Conservation (phyloP, 2,329 filamentous ascomycete genomes). For the Fonsecaea erecta region DNA sequence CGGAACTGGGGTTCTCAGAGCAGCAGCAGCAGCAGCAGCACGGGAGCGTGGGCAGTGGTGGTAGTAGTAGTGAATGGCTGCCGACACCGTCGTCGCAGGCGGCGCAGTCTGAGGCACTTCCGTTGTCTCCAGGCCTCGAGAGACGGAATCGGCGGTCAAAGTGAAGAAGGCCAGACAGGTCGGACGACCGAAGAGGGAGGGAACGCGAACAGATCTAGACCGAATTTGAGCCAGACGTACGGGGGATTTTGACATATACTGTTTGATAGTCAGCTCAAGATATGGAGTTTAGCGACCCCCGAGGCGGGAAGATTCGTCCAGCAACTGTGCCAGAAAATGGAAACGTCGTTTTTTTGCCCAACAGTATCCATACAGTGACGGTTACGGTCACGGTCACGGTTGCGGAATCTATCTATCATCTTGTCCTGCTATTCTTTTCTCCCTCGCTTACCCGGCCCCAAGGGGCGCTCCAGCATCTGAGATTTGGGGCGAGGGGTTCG, state of each 20-base stretch:
- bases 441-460: too few species aligned
- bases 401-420: too few species aligned
- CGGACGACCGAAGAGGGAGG: neutral
- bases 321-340: too few species aligned
- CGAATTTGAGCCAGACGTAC: neutral
- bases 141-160: neutral
- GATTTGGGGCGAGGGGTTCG: too few species aligned
- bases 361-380: too few species aligned
- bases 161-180: neutral
- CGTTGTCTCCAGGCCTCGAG: neutral
- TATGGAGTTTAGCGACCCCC: too few species aligned
- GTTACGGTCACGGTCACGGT: too few species aligned
- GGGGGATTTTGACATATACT: neutral
- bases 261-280: too few species aligned
- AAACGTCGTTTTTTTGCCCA: too few species aligned
- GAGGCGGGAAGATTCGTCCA: too few species aligned
- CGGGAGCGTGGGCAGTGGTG: neutral
- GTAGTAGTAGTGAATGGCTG: neutral
- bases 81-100: neutral
- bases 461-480: too few species aligned
- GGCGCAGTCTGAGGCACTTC: neutral
- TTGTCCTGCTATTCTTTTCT: too few species aligned
- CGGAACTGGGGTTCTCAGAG: conserved; percentile 6
- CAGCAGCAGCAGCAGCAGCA: conserved; percentile 1
- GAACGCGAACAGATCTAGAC: neutral